Evolutionary conservation across 129 eudicot species (phyloP).

Genomic region (Flaveria linearis): DNA sequence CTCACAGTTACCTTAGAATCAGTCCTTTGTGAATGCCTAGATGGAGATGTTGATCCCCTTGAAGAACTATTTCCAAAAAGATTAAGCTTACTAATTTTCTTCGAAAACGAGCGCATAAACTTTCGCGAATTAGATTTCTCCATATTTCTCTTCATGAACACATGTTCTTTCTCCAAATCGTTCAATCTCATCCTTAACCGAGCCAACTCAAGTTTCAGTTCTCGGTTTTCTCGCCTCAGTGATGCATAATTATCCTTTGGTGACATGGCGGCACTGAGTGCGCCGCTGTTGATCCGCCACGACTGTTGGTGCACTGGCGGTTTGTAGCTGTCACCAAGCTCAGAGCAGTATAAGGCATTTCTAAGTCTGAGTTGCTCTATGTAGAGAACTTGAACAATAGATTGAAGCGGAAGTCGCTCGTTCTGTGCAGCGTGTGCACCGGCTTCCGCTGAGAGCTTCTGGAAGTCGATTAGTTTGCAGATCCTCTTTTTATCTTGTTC

Average conservation of each 20-base stretch:
- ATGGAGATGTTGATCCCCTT: slow-evolving; percentile 79
- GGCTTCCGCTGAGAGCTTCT: slow-evolving; percentile 91
- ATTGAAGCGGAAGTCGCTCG: slow-evolving; percentile 95
- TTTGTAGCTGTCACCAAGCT: slow-evolving; percentile 69
- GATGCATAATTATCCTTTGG: slow-evolving; percentile 95
- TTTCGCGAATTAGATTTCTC: slow-evolving; percentile 69
- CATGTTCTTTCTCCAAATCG: slow-evolving; percentile 96
- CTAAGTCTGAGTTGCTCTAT: slow-evolving; percentile 82
- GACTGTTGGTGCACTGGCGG: slow-evolving; percentile 67
- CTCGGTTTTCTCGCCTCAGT: slow-evolving; percentile 86
- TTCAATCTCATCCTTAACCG: slow-evolving; percentile 86
- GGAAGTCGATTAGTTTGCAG: slow-evolving; percentile 81
- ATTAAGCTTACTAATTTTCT: slow-evolving; percentile 62
- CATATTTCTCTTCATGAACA: slow-evolving; percentile 87
- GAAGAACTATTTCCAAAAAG: slow-evolving; percentile 75
- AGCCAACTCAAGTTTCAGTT: slow-evolving; percentile 89
- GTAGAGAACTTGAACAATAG: slow-evolving; percentile 91
- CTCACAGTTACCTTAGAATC: slow-evolving; percentile 73
- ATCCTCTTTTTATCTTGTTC: slow-evolving; percentile 79
- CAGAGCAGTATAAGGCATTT: slow-evolving; percentile 61
- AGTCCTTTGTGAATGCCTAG: slow-evolving; percentile 72
- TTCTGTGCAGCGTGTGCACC: slow-evolving; percentile 93
- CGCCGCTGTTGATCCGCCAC: slow-evolving; percentile 94
- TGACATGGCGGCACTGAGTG: slow-evolving; percentile 96
- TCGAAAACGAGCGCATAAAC: slow-evolving; percentile 82